Conservation (phyloP, 352 stramenopile species). For the Phytophthora chlamydospora region DNA sequence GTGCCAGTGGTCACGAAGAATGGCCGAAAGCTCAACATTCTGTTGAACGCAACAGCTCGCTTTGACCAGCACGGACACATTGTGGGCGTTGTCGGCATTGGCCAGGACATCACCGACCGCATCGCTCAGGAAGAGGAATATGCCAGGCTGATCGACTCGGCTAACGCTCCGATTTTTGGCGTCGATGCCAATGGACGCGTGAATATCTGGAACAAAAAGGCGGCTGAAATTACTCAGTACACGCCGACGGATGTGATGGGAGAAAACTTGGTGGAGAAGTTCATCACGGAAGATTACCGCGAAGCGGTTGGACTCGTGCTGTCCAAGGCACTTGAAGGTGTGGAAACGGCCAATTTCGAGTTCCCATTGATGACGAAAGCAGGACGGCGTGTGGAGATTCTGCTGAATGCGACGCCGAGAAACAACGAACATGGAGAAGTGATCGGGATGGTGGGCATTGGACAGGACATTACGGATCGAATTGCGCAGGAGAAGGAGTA, state of each 20-base stretch:
- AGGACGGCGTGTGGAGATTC: slow-evolving; percentile 61
- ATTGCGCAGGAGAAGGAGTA: slow-evolving; percentile 61
- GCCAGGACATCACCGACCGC: slow-evolving; percentile 81
- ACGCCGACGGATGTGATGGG: slow-evolving; percentile 38
- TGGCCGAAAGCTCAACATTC: slow-evolving; percentile 65
- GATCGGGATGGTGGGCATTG: slow-evolving; percentile 74
- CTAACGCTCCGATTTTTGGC: slow-evolving; percentile 74
- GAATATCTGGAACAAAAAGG: slow-evolving; percentile 73
- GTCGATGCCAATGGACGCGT: slow-evolving; percentile 49
- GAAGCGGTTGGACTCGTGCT: slow-evolving; percentile 44
- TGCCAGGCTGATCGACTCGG: slow-evolving; percentile 73
- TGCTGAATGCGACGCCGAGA: slow-evolving; percentile 74
- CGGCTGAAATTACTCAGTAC: slow-evolving; percentile 53
- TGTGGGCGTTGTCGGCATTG: slow-evolving; percentile 88
- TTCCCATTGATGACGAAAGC: slow-evolving; percentile 71
- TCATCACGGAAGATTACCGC: slow-evolving; percentile 58
- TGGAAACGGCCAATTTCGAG: slow-evolving; percentile 70
- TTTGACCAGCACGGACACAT: slow-evolving; percentile 78
- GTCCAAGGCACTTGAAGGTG: slow-evolving; percentile 49
- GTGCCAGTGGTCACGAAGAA: slow-evolving; percentile 75
- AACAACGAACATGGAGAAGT: slow-evolving; percentile 64
- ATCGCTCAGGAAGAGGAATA: slow-evolving; percentile 81
- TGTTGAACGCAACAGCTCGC: slow-evolving; percentile 72
- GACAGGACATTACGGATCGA: slow-evolving; percentile 73
- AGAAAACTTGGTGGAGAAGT: slow-evolving; percentile 48